phyloP scores from a whole-genome alignment of 169 alveolate genomes.

The Plasmodium chabaudi region DNA sequence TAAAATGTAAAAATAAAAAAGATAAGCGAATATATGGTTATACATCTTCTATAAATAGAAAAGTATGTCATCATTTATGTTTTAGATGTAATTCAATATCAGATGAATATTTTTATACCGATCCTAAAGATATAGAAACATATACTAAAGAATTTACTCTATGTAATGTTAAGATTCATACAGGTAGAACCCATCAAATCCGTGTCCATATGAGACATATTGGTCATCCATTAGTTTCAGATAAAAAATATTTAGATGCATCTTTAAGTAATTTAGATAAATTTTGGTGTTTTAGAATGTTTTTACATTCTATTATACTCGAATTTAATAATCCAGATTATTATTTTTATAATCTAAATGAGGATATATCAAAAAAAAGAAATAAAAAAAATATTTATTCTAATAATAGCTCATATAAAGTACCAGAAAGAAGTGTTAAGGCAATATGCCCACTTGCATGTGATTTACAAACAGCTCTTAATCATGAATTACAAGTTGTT shows the following conservation, averaged over 20 bases:
- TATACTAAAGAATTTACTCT: constrained; percentile 80
- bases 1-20: background rate
- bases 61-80: constrained; percentile 69
- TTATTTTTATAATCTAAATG: constrained; percentile 41
- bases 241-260: constrained; percentile 79
- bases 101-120: constrained; percentile 61
- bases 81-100: constrained; percentile 62
- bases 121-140: constrained; percentile 64
- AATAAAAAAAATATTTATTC: constrained; percentile 37
- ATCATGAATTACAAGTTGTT: constrained; percentile 62
- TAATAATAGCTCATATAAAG: constrained; percentile 14
- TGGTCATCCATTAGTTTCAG: constrained; percentile 84
- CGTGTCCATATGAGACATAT: constrained; percentile 84
- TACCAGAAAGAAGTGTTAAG: constrained; percentile 76
- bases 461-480: constrained; percentile 76
- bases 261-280: constrained; percentile 77
- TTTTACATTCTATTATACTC: constrained; percentile 79
- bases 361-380: constrained; percentile 59
- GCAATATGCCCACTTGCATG: constrained; percentile 81
- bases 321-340: constrained; percentile 81
- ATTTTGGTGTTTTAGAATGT: constrained; percentile 84
- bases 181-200: constrained; percentile 85
- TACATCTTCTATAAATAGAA: constrained; percentile 13
- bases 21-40: background rate
- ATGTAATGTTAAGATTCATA: constrained; percentile 80